Conservation (phyloP, 768 basidiomycete species). For the Tylopilus felleus region DNA sequence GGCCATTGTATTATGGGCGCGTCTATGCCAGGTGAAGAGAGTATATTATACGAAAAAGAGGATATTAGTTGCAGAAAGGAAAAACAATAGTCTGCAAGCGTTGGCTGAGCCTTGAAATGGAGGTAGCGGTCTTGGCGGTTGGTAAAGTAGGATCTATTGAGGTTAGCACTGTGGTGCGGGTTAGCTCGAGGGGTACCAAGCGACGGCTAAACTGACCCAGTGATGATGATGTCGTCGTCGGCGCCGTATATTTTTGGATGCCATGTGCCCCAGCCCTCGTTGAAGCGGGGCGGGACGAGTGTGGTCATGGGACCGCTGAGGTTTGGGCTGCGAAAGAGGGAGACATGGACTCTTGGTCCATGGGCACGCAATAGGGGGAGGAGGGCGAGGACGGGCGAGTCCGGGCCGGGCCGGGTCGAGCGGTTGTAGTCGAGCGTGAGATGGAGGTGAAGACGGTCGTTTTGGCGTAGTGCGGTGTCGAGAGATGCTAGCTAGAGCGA, state of each 20-base stretch:
- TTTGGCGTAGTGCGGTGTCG: slow-evolving; percentile 51
- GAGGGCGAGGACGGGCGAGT: slow-evolving; percentile 65
- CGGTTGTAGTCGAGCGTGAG: slow-evolving; percentile 81
- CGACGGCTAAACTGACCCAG: slow-evolving; percentile 58
- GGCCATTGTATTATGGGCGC: slow-evolving; percentile 66
- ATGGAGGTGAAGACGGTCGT: slow-evolving; percentile 61
- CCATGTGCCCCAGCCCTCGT: slow-evolving; percentile 99
- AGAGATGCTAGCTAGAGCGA: slow-evolving; percentile 67
- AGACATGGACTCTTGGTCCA: slow-evolving; percentile 68
- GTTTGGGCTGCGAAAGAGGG: slow-evolving; percentile 85
- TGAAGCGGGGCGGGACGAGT: slow-evolving; percentile 86
- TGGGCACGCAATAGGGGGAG: slow-evolving; percentile 71
- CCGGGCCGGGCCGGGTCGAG: slow-evolving; percentile 68
- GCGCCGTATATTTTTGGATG: slow-evolving; percentile 94
- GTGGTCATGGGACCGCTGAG: slow-evolving; percentile 70
- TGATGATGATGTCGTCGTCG: slow-evolving; percentile 90
- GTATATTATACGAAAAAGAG: slow-evolving; percentile 62
- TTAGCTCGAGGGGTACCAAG: slow-evolving; percentile 1
- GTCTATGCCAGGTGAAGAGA: slow-evolving; percentile 33
- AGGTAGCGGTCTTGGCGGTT: slow-evolving; percentile 95
- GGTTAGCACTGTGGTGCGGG: slow-evolving; percentile 67
- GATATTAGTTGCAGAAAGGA: slow-evolving; percentile 69
- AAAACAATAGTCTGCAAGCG: slow-evolving; percentile 78
- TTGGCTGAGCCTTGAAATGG: slow-evolving; percentile 57
- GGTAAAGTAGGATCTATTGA: slow-evolving; percentile 90